Evolutionary conservation across 148 eudicot species (phyloP), one percentile per base, ranked within the genome.

Genomic region (Polygonum maritimum): DNA sequence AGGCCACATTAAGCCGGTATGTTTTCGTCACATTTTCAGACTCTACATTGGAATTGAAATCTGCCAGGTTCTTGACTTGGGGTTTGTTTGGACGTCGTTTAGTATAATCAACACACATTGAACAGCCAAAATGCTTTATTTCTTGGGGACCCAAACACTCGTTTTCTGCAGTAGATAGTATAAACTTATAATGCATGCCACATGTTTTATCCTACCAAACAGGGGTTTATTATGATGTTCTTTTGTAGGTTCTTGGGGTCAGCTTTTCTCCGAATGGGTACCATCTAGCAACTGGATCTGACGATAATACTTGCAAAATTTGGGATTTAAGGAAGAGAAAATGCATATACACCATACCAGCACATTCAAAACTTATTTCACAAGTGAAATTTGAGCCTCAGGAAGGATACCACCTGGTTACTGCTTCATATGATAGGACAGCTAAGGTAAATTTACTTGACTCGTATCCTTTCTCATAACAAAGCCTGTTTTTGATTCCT

Each of bases 351-450:
- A 81, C 79, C 21, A 92, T 95, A 78, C 99, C 99, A 11, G 99
- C 97, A 44, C 99, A 95, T 79, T 81, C 96, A 21, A 95, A 90
- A 76, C 93, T 91, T 33, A 83, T 94, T 75, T 94, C 98, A n/a
- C 89, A 87, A 83, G 94, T 94, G 78, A 92, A 90, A 77, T 95
- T 90, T 86, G 99, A 95, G 79, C 96, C 99, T 81, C 97, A 95
- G 78, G 99, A 95, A 75, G 99, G 99, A 19, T 95, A 92, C 81
- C 91, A 87, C 80, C 75, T 95, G 76, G 94, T 88, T 26, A 92
- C 99, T 48, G 90, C 94, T 78, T 95, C 99, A 12, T 89, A 92
- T 76, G 99, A 95, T 84, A 89, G 62, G 86, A 90, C 94, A 40
- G 96, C 92, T 72, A 95, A 92, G 99, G 99, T 92, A 85, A 10